Conservation (phyloP, 2,329 filamentous ascomycete species). For the Colletotrichum somersetense region DNA sequence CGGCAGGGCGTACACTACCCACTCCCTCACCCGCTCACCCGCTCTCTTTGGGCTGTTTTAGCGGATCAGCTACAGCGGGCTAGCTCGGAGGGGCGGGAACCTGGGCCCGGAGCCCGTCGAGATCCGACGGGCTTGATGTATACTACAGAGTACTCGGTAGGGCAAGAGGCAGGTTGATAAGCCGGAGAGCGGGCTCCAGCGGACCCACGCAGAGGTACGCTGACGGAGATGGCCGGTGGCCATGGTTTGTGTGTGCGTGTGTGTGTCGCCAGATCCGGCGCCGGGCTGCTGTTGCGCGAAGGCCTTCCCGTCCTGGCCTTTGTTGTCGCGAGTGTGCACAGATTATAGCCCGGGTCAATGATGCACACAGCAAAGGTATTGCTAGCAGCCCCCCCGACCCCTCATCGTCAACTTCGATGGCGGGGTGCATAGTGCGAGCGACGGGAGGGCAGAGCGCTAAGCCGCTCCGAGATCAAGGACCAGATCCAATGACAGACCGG, state of each 20-base stretch:
- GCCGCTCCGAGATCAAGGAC: conserved; percentile 4
- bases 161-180: conserved; percentile 15
- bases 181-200: conserved; percentile 29
- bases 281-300: not conserved
- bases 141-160: too few species aligned
- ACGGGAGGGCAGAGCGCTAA: conserved; percentile 28
- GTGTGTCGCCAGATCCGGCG: not conserved
- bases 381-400: conserved; percentile 14
- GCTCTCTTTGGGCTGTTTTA: not conserved
- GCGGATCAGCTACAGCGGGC: not conserved
- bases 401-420: conserved; percentile 35
- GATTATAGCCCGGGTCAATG: not conserved
- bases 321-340: not conserved
- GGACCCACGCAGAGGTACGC: conserved; percentile 32
- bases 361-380: conserved; percentile 9
- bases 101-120: not conserved
- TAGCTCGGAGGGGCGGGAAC: not conserved
- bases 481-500: conserved; percentile 11
- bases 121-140: conserved; percentile 5
- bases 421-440: conserved; percentile 21
- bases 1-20: not conserved
- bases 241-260: not conserved
- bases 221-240: conserved; percentile 32
- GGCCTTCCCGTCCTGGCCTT: conserved; percentile 15
- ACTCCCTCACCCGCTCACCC: not conserved